Evolutionary conservation across 2,329 filamentous ascomycete species (phyloP).

Genomic region (Trichoderma sp.): DNA sequence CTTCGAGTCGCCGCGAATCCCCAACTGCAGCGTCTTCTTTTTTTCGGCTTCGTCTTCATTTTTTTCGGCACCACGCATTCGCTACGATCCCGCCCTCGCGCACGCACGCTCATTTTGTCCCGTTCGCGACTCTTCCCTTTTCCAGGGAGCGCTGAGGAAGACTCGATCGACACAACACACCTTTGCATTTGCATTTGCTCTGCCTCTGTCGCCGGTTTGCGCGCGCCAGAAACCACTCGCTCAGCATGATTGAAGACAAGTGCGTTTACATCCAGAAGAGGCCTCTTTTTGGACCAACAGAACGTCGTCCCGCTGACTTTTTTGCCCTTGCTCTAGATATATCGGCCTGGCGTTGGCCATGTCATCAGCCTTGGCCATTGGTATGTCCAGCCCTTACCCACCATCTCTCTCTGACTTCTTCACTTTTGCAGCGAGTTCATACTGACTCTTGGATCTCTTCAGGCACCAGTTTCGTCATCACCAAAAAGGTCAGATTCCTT

Average conservation of each 20-base stretch:
- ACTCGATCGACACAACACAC: slow-evolving; percentile 12
- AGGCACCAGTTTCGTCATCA: slow-evolving; percentile 98
- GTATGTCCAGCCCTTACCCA: slow-evolving; percentile 45
- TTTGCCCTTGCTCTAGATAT: slow-evolving; percentile 53
- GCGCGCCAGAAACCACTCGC: slow-evolving; percentile 22
- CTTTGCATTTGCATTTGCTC: background rate
- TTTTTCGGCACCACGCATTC: background rate
- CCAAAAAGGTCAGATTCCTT: slow-evolving; percentile 73
- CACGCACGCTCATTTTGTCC: slow-evolving; percentile 17
- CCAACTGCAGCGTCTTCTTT: background rate
- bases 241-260: slow-evolving; percentile 41
- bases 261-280: slow-evolving; percentile 28
- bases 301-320: slow-evolving; percentile 20
- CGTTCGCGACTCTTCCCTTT: slow-evolving; percentile 3
- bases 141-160: background rate
- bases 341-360: slow-evolving; percentile 75
- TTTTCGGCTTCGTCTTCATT: background rate
- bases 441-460: slow-evolving; percentile 19
- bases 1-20: slow-evolving; percentile 1
- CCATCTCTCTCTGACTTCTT: slow-evolving; percentile 4
- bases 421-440: background rate
- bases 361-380: slow-evolving; percentile 71
- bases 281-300: background rate
- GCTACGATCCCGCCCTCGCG: background rate
- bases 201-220: slow-evolving; percentile 24